Evolutionary conservation across 1,284 basidiomycete genomes (phyloP).

Genomic region (Apiotrichum montevideense): DNA sequence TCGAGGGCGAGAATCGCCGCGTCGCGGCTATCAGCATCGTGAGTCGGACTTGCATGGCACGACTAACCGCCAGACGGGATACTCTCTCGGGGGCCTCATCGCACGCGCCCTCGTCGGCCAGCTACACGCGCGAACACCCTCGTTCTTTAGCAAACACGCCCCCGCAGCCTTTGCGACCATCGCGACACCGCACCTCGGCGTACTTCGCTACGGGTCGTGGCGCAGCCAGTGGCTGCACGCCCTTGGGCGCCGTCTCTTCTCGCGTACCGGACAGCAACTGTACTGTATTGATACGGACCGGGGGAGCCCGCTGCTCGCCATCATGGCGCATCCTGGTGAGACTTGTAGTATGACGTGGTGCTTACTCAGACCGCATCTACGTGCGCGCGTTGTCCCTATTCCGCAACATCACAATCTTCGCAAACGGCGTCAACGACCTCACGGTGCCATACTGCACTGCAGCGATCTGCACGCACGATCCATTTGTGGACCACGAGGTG

Average conservation of each 20-base stretch:
- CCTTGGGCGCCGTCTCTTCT: slow-evolving; percentile 68
- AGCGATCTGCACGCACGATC: slow-evolving; percentile 64
- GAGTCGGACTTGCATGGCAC: slow-evolving; percentile 2
- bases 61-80: slow-evolving; percentile 31
- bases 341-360: too few species aligned
- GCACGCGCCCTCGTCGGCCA: slow-evolving; percentile 42
- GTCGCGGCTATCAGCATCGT: slow-evolving; percentile 39
- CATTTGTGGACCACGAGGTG: slow-evolving; percentile 55
- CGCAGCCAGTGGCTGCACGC: slow-evolving; percentile 44
- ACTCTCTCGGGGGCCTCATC: slow-evolving; percentile 44
- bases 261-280: slow-evolving; percentile 76
- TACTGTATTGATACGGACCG: slow-evolving; percentile 66
- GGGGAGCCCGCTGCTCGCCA: slow-evolving; percentile 63
- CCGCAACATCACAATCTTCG: slow-evolving; percentile 68
- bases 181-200: slow-evolving; percentile 43
- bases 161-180: slow-evolving; percentile 43
- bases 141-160: slow-evolving; percentile 34
- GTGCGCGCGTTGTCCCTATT: slow-evolving; percentile 68
- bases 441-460: slow-evolving; percentile 80
- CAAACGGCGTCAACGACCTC: slow-evolving; percentile 73
- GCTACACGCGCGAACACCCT: slow-evolving; percentile 32
- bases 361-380: slow-evolving; percentile 61
- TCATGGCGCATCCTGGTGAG: slow-evolving; percentile 77
- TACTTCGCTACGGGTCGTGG: slow-evolving; percentile 29
- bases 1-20: slow-evolving; percentile 29